Evolutionary conservation across 1,284 basidiomycete species (phyloP).

Genomic region (Salmacisia buchloeana): DNA sequence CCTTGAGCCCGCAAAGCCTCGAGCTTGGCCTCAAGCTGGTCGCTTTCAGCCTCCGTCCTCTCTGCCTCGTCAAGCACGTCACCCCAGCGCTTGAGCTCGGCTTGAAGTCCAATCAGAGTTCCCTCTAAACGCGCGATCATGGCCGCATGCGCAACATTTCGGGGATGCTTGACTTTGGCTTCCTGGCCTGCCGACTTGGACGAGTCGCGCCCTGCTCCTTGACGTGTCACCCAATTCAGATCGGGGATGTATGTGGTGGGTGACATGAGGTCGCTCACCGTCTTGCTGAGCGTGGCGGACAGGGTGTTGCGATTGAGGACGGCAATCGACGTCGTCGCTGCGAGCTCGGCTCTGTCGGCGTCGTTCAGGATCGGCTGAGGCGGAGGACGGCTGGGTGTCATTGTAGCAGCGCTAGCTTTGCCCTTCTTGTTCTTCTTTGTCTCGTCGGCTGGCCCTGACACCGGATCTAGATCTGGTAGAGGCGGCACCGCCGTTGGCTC

Average conservation of each 20-base stretch:
- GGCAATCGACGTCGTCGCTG: neutral
- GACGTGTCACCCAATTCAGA: neutral
- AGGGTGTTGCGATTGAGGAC: neutral
- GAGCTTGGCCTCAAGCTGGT: neutral
- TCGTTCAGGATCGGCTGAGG: neutral
- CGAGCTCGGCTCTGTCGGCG: neutral
- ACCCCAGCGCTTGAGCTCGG: constrained; percentile 11
- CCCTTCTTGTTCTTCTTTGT: neutral
- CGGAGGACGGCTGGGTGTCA: neutral
- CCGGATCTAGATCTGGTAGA: neutral
- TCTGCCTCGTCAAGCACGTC: constrained; percentile 7
- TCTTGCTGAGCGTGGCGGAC: neutral
- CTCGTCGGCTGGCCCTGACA: neutral
- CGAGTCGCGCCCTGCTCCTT: neutral
- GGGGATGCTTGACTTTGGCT: neutral
- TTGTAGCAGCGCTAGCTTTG: neutral
- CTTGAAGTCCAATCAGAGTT: neutral
- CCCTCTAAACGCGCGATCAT: neutral
- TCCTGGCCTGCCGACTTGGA: neutral
- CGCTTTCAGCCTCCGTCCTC: neutral
- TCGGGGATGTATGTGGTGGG: neutral
- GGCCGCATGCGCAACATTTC: neutral
- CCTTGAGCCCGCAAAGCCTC: neutral
- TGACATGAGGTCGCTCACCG: neutral
- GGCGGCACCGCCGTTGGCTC: neutral